Evolutionary conservation across 805 yeast genomes (phyloP), one percentile per base, ranked within the genome.

Genomic region (Clavispora fructus): DNA sequence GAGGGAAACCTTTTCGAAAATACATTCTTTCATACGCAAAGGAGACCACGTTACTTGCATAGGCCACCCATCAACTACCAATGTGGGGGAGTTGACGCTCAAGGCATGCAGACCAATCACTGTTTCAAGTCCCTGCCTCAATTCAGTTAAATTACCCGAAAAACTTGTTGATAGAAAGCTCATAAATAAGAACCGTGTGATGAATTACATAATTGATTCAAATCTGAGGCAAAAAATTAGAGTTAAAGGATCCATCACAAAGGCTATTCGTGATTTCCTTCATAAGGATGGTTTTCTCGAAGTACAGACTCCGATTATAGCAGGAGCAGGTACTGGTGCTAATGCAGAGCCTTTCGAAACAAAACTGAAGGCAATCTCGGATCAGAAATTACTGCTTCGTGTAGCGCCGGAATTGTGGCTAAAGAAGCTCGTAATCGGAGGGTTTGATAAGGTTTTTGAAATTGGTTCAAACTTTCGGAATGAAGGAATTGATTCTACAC

Each of bases 381-480:
- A 50, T 1, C 58, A 54, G 1, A 67, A 68, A 11, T 64, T 89
- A 8, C 83, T 79, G 45, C 63, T 94, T 39, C 69, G 99, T 38
- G 92, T 94, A 2, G 97, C 99, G 0, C 99, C 99, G 0, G 99
- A 92, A 59, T 67, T 94, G 33, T 94, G 97, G 97, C 74, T 94
- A 45, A 94, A 94, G 60, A 77, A 86, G 52, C 66, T 94, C 42
- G 78, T 90, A 2, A 81, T 92, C 30, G 76, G 87, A 7, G 99
- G 99, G 1, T 80, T 91, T 57, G 95, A 91, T 54, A 80, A 78
- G 53, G 83, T 94, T 2, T 94, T 79, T 63, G 98, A 94, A 59
- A 79, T 94, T 44, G 97, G 97, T 0, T 75, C 78, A 44, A 82
- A 75, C 40, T 94, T 91, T 64, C 74, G 99, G 56, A 94, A 94